Percentiles rank a stretch among this genome's conserved stretches.
These are phyloP conservation scores for Penicillium psychrofluorescens DNA, from an alignment of 495 filamentous ascomycete genomes.

Conservation along the genomic window DNA sequence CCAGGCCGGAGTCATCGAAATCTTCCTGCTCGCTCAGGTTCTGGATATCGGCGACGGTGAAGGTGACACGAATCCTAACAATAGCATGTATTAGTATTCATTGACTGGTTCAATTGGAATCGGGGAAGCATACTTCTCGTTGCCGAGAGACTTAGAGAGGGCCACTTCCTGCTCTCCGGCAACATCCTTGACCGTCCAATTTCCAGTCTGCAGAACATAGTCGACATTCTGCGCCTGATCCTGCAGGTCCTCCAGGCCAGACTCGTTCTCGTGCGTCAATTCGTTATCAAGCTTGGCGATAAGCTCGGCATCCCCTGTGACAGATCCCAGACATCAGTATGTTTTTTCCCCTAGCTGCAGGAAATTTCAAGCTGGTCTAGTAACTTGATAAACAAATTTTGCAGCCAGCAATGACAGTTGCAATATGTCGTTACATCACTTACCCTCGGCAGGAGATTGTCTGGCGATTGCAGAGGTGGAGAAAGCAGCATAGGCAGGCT, in stretches of 20 bases:
- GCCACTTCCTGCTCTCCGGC: slow-evolving; percentile 81
- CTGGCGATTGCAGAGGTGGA: slow-evolving; percentile 57
- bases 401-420: too few relatives aligned
- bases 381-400: not conserved
- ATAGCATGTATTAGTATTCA: slow-evolving; percentile 4
- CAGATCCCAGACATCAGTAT: slow-evolving; percentile 7
- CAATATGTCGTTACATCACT: slow-evolving; percentile 2
- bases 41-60: slow-evolving; percentile 88
- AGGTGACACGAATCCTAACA: slow-evolving; percentile 76
- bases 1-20: slow-evolving; percentile 36
- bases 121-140: slow-evolving; percentile 62
- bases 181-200: slow-evolving; percentile 60
- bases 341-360: too few relatives aligned
- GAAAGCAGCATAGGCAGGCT: slow-evolving; percentile 60
- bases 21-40: slow-evolving; percentile 58
- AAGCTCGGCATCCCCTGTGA: slow-evolving; percentile 39
- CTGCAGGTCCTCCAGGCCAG: slow-evolving; percentile 28
- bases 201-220: slow-evolving; percentile 75
- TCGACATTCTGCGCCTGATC: slow-evolving; percentile 63
- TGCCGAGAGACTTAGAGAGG: slow-evolving; percentile 72
- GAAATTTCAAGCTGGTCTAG: not conserved
- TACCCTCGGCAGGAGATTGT: slow-evolving; percentile 53
- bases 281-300: slow-evolving; percentile 43
- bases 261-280: slow-evolving; percentile 39
- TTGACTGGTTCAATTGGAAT: not conserved